Conservation (phyloP, 2,329 filamentous ascomycete species). For the Venturia effusa region DNA sequence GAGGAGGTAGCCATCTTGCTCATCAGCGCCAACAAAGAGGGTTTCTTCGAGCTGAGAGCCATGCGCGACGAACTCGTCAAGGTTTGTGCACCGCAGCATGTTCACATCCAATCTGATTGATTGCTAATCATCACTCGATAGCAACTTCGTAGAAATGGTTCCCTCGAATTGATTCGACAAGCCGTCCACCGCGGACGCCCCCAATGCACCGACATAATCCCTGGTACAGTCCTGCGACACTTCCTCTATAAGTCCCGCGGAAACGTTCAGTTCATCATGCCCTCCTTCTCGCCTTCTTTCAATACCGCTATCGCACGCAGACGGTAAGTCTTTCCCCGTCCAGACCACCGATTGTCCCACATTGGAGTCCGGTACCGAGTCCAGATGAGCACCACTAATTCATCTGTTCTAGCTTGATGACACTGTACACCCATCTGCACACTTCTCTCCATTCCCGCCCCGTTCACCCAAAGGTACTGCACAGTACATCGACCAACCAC, state of each 20-base stretch:
- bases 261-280: conserved; percentile 95
- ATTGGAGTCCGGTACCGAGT: not conserved
- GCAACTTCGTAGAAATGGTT: conserved; percentile 66
- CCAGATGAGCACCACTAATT: not conserved
- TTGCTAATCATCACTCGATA: conserved; percentile 25
- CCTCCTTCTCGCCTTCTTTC: conserved; percentile 64
- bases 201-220: conserved; percentile 61
- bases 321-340: conserved; percentile 32
- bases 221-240: conserved; percentile 71
- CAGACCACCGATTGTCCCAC: not conserved
- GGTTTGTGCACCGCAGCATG: conserved; percentile 26
- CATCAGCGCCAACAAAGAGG: conserved; percentile 86
- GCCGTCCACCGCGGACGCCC: conserved; percentile 65
- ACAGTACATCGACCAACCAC: conserved; percentile 62
- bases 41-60: conserved; percentile 78
- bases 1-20: conserved; percentile 81
- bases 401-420: conserved; percentile 45
- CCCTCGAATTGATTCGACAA: conserved; percentile 60
- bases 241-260: conserved; percentile 92
- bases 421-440: conserved; percentile 76
- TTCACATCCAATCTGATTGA: not conserved
- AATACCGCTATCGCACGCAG: conserved; percentile 47
- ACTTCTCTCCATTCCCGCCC: conserved; percentile 75
- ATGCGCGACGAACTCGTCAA: conserved; percentile 52
- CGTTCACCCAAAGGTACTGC: conserved; percentile 75